Percentiles rank a stretch among this genome's conserved stretches.
Conservation (phyloP, 2,329 filamentous ascomycete species). For the Tympanopsis confertula region DNA sequence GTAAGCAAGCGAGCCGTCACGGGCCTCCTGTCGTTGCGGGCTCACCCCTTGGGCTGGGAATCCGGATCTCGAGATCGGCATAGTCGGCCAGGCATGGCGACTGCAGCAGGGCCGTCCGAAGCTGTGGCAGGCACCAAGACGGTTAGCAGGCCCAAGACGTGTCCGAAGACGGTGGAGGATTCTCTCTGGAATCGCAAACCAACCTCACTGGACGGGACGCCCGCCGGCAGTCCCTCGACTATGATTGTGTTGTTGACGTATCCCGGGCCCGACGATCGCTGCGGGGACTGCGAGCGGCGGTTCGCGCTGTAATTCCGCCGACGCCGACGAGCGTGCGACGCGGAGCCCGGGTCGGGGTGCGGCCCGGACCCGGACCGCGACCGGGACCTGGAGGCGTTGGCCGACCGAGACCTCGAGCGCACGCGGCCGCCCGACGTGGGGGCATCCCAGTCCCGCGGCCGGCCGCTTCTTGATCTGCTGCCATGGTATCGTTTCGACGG, state of each 20-base stretch:
- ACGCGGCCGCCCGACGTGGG: too few species aligned
- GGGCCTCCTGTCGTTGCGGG: constrained; percentile 2
- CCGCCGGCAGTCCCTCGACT: constrained; percentile 37
- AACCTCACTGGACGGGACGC: constrained; percentile 38
- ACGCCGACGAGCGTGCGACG: constrained; percentile 14
- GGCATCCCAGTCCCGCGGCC: too few species aligned
- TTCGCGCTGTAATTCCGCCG: constrained; percentile 10
- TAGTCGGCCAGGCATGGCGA: too few species aligned
- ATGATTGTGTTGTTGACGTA: constrained; percentile 38
- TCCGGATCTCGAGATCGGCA: too few species aligned
- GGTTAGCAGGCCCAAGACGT: neutral
- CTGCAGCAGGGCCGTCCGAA: too few species aligned
- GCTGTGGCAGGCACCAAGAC: neutral
- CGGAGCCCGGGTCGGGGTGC: constrained; percentile 12
- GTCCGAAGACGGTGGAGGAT: neutral
- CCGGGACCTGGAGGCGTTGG: too few species aligned
- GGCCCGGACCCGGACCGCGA: constrained; percentile 2
- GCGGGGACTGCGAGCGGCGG: constrained; percentile 15
- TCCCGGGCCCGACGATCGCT: constrained; percentile 21
- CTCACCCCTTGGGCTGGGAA: too few species aligned
- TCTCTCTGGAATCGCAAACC: constrained; percentile 11
- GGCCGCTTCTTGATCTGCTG: too few species aligned
- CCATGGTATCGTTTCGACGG: too few species aligned
- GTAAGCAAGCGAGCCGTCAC: neutral
- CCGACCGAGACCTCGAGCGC: too few species aligned